These are phyloP conservation scores for Rhytidhysteron rufulum DNA, from an alignment of 2,329 filamentous ascomycete species.

Conservation along the genomic window DNA sequence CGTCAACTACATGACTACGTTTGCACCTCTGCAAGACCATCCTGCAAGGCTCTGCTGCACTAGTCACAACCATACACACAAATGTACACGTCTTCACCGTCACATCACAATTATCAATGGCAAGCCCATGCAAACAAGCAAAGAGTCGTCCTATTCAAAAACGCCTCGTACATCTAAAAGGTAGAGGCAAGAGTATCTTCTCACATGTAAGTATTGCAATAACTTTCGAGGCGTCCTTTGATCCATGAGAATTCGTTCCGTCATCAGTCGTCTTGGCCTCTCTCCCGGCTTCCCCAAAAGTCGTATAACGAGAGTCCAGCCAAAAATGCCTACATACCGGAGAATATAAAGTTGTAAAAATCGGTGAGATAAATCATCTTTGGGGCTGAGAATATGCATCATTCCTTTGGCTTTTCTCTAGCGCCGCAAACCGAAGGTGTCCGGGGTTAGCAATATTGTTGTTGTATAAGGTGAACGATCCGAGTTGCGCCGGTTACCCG, in stretches of 20 bases:
- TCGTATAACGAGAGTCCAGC: slow-evolving; percentile 4
- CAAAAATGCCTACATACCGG: slow-evolving; percentile 8
- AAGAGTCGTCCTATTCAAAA: slow-evolving; percentile 10
- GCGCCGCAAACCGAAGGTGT: slow-evolving; percentile 3
- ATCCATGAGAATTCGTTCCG: slow-evolving; percentile 13
- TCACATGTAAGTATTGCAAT: slow-evolving; percentile 10
- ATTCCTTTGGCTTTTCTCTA: slow-evolving; percentile 2
- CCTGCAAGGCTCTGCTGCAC: too few relatives aligned
- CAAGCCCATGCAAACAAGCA: background rate
- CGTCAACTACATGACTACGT: too few relatives aligned
- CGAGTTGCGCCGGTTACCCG: slow-evolving; percentile 3
- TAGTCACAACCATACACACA: too few relatives aligned
- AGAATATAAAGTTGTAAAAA: slow-evolving; percentile 8
- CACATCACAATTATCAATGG: too few relatives aligned
- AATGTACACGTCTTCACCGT: too few relatives aligned
- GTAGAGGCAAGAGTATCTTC: slow-evolving; percentile 10
- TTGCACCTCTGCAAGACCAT: too few relatives aligned
- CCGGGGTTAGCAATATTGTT: slow-evolving; percentile 4
- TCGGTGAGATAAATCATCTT: slow-evolving; percentile 5
- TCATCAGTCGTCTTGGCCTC: slow-evolving; percentile 16
- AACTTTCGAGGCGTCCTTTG: slow-evolving; percentile 3
- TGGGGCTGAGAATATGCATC: slow-evolving; percentile 1
- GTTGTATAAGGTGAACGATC: slow-evolving; percentile 3
- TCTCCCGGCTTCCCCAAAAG: background rate
- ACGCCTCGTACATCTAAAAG: slow-evolving; percentile 8